Percentiles rank a stretch among this genome's conserved stretches.
These are phyloP conservation scores for Begonia peltatifolia DNA, from an alignment of 306 rosid genomes.

Conservation along the genomic window DNA sequence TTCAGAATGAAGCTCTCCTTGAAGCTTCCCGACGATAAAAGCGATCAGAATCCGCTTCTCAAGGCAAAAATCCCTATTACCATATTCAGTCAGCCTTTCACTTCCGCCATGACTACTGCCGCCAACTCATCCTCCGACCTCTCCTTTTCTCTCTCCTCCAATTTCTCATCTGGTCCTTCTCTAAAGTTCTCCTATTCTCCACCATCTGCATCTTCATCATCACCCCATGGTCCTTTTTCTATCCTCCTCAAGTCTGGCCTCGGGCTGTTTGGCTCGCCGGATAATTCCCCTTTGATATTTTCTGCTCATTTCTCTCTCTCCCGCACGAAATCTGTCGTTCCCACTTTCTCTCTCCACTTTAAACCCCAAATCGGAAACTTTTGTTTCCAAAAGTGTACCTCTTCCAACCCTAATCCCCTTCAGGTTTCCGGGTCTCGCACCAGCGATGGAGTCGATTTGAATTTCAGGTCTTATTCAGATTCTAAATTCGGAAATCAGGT, in stretches of 20 bases:
- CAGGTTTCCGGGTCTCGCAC: constrained; percentile 15
- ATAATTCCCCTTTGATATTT: constrained; percentile 62
- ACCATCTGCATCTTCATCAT: constrained; percentile 46
- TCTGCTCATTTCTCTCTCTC: constrained; percentile 44
- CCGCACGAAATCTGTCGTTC: constrained; percentile 23
- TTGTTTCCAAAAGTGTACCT: constrained; percentile 38
- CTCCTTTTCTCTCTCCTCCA: constrained; percentile 15
- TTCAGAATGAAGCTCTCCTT: constrained; percentile 21
- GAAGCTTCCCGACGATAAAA: constrained; percentile 29
- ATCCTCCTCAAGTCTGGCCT: constrained; percentile 77
- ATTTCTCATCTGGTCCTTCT: constrained; percentile 17
- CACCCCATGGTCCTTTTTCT: constrained; percentile 42
- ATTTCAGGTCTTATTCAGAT: constrained; percentile 11
- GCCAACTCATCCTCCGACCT: constrained; percentile 9
- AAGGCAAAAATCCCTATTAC: constrained; percentile 60
- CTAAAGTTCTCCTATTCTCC: constrained; percentile 58
- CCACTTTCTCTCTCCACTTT: constrained; percentile 57
- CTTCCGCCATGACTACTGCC: constrained; percentile 36
- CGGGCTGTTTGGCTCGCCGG: constrained; percentile 62
- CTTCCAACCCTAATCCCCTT: constrained; percentile 20
- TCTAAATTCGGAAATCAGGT: constrained; percentile 24
- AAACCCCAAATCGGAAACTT: constrained; percentile 72
- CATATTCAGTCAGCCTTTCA: constrained; percentile 46
- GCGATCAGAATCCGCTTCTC: constrained; percentile 16
- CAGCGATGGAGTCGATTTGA: constrained; percentile 5